Evolutionary conservation across 1,139 yeast species (phyloP), one percentile per base, ranked within the genome.

Genomic region (Sugiyamaella xylanicola): DNA sequence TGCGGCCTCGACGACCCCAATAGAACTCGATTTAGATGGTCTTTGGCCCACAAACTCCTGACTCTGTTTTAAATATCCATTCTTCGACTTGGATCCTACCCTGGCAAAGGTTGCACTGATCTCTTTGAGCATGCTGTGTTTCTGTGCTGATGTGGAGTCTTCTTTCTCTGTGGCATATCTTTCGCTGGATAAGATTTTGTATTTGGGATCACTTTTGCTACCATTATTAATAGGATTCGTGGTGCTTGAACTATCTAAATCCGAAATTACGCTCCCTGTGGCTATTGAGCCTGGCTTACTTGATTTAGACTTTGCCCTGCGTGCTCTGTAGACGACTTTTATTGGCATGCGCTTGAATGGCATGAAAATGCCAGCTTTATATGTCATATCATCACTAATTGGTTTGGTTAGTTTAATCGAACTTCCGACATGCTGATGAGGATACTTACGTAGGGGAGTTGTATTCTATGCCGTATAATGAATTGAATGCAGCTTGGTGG

Each of bases 401-500:
- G 3, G 13, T 8, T 2, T 7, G n/a, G 50, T 46, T 46, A 46
- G 50, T 3, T 21, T n/a, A 5, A 11, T 5, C 42, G 4, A n/a
- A 4, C 22, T 15, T 4, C 37, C 15, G 13, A 32, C 15, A 32
- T 4, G 13, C 37, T 13, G 5, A 8, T 7, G 13, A 4, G 5
- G 22, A 9, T 19, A 36, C 53, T 39, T 52, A 39, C 53, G 55
- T 61, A 13, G 66, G 61, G 5, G 64, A 65, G 32, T 69, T 70
- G 63, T 80, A 82, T 36, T 71, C 73, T 7, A 83, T 66, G 0
- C 90, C 90, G 68, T 78, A 81, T 53, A 80, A 83, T 1, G 86
- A 79, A 20, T 73, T 71, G 59, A 83, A 76, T 0, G 84, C 80
- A 53, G 73, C 72, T 48, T 74, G 74, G 65, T 82, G 85, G 40